Conservation (phyloP, 768 basidiomycete species). For the Boletellus sp. region DNA sequence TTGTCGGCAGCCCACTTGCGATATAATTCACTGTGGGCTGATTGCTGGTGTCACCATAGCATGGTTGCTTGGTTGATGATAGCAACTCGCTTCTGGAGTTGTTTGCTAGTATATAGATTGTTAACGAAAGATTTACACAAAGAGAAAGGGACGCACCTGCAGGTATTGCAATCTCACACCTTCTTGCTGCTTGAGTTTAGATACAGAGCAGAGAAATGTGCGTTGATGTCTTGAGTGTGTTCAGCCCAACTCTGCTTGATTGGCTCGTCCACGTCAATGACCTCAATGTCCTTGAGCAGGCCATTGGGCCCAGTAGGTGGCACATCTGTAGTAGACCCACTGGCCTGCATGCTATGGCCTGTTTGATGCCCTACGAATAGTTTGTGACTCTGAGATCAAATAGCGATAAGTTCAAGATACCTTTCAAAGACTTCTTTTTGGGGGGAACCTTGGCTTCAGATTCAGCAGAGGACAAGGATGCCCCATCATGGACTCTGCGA, state of each 20-base stretch:
- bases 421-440: too few relatives aligned
- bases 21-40: not conserved
- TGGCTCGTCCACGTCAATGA: not conserved
- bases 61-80: not conserved
- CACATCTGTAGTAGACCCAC: too few relatives aligned
- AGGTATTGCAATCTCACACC: not conserved
- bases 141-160: not conserved
- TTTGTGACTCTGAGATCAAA: too few relatives aligned
- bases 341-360: too few relatives aligned
- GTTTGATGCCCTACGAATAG: too few relatives aligned
- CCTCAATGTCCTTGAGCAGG: not conserved
- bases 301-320: too few relatives aligned
- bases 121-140: not conserved
- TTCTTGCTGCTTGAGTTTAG: not conserved
- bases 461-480: too few relatives aligned
- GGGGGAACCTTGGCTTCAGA: too few relatives aligned
- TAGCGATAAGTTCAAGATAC: too few relatives aligned
- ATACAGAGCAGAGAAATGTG: too few relatives aligned
- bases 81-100: not conserved
- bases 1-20: conserved; percentile 2
- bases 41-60: not conserved
- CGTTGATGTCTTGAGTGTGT: not conserved
- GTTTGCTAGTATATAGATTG: not conserved
- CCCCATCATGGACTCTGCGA: too few relatives aligned
- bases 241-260: not conserved